These are phyloP conservation scores for Jatropha podagrica DNA, from an alignment of 441 rosid genomes.

Conservation along the genomic window DNA sequence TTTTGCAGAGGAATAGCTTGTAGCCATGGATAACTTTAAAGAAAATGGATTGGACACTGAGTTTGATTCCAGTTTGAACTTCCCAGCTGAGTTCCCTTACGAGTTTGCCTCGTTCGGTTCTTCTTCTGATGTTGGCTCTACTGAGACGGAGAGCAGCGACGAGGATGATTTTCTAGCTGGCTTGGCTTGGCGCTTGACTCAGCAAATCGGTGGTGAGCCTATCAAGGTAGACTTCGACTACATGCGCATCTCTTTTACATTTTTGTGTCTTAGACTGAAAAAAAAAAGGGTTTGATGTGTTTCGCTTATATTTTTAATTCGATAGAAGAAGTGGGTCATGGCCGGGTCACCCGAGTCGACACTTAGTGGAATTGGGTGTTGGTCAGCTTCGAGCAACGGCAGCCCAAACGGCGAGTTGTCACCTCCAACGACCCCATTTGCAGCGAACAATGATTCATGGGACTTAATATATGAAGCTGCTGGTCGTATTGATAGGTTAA, in stretches of 20 bases:
- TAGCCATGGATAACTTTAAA: constrained; percentile 6
- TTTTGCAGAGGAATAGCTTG: constrained; percentile 23
- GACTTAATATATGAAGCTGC: constrained; percentile 63
- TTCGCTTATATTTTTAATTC: not conserved
- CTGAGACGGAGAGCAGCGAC: constrained; percentile 59
- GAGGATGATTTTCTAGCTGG: constrained; percentile 74
- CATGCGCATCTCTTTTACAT: not conserved
- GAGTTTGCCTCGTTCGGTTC: constrained; percentile 55
- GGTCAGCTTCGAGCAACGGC: constrained; percentile 55
- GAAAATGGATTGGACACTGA: constrained; percentile 16
- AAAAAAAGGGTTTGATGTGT: not conserved
- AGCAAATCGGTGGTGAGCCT: constrained; percentile 43
- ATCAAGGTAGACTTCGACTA: constrained; percentile 20
- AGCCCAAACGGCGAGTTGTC: constrained; percentile 65
- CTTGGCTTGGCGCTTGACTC: constrained; percentile 69
- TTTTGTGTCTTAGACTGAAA: not conserved
- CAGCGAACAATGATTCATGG: constrained; percentile 40
- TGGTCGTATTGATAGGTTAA: constrained; percentile 58
- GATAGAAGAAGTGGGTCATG: constrained; percentile 36
- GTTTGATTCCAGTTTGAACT: constrained; percentile 33
- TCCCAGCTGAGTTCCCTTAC: constrained; percentile 78
- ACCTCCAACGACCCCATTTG: constrained; percentile 62
- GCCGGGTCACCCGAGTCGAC: constrained; percentile 71
- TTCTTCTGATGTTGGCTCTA: constrained; percentile 39
- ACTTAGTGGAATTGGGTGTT: constrained; percentile 53